Conservation (phyloP, 106 monocot genomes). For the Triglochin maritima region DNA sequence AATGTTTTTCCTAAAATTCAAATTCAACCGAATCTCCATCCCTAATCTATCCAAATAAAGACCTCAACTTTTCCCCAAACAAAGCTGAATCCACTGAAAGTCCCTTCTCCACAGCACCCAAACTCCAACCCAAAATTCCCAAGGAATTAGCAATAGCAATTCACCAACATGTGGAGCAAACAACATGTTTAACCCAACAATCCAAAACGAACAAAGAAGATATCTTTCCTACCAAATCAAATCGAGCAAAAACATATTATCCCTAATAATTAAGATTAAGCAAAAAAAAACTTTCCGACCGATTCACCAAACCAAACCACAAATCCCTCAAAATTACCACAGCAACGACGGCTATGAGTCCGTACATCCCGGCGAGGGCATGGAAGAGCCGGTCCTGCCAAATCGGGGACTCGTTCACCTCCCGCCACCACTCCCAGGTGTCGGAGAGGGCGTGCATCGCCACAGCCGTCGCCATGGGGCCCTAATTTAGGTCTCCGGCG, state of each 20-base stretch:
- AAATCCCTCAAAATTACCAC: slow-evolving; percentile 22
- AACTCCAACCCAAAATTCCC: no score
- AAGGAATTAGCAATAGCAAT: no score
- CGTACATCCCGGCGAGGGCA: slow-evolving; percentile 34
- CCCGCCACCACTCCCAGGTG: slow-evolving; percentile 47
- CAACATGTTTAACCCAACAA: neutral
- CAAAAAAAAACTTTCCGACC: no score
- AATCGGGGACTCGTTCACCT: slow-evolving; percentile 36
- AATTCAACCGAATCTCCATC: no score
- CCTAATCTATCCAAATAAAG: no score
- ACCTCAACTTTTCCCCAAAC: no score
- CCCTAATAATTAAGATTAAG: neutral
- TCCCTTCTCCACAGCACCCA: no score
- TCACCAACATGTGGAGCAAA: neutral
- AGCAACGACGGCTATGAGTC: slow-evolving; percentile 31
- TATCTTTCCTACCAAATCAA: neutral
- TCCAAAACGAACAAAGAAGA: neutral
- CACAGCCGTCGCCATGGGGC: slow-evolving; percentile 32
- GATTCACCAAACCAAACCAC: neutral
- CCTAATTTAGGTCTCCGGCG: slow-evolving; percentile 48
- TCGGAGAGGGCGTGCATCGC: slow-evolving; percentile 11
- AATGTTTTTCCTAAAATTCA: no score
- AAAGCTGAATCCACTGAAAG: no score
- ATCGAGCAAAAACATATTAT: neutral
- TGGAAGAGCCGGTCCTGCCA: slow-evolving; percentile 76